Base-by-base conservation (phyloP, 177 flowering plant species). In the Vitis hybrid region DNA sequence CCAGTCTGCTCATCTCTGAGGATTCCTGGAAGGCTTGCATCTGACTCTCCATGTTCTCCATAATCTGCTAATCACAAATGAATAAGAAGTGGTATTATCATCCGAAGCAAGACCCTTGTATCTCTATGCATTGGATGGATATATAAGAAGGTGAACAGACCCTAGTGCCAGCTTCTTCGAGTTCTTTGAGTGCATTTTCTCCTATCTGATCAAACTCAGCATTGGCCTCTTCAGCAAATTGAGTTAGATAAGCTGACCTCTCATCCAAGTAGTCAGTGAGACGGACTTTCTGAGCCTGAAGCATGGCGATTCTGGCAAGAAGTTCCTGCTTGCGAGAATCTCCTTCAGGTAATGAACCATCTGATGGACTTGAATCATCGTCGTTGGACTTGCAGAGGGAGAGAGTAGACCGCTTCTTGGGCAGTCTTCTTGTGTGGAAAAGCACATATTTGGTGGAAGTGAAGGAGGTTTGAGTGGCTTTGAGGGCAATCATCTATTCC, bases 171-270 rank as follows among this genome's bases (percentile, higher is more conserved):
- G 96, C 92, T 81, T 91, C 93, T 49, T 94, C 92, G 3, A 94
- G 89, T 59, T 75, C 97, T 69, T 78, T 84, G 75, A 88, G 83
- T 1, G 94, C 94, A 60, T 84, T 81, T 74, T 92, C 96, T 18
- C 91, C 95, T 18, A 91, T 82, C 60, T 80, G 84, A 68, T 92
- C 93, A 18, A 94, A 83, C 79, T 91, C 97, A 16, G 88, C 82
- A 68, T 80, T 87, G 77, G 97, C 97, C 31, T 93, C 94, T 74
- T 95, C 96, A 0, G 88, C 93, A 58, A 90, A 91, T 76, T 91
- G 78, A 26, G 93, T 86, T 14, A 92, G 79, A 67, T 89, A 88
- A 51, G 76, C 86, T 1, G 96, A 84, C 12, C 85, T 77, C 68
- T 94, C 97, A 51, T 91, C 97, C 64, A 93, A 78, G 73, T 77